phyloP scores from a whole-genome alignment of 208 protist genomes.

The Tritrichomonas musculus region DNA sequence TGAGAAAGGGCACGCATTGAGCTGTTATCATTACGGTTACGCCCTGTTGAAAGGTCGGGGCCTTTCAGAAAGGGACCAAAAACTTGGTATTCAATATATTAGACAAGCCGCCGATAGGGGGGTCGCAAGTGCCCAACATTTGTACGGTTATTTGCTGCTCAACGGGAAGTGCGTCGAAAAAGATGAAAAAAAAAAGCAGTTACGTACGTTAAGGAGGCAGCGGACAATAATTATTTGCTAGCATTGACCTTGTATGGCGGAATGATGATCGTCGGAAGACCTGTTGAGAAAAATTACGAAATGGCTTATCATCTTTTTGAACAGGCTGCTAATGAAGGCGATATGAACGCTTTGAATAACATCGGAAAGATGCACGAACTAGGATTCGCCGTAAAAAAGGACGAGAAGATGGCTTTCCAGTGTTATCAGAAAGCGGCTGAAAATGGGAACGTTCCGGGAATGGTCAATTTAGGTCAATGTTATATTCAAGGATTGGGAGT shows the following conservation, averaged over 20 bases:
- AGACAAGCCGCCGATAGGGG: no score
- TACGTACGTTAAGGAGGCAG: slow-evolving; percentile 34
- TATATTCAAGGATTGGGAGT: no score
- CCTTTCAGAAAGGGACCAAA: background rate
- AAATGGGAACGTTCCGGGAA: background rate
- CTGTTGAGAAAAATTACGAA: background rate
- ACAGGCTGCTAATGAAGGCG: background rate
- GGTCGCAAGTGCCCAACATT: no score
- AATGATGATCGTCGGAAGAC: slow-evolving; percentile 8
- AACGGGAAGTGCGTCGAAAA: no score
- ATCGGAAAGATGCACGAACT: slow-evolving; percentile 11
- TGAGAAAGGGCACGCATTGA: background rate
- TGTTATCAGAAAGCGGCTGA: slow-evolving; percentile 34
- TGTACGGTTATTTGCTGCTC: no score
- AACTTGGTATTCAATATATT: no score
- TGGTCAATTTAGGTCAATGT: slow-evolving; percentile 32
- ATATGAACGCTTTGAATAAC: slow-evolving; percentile 28
- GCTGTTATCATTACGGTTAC: background rate
- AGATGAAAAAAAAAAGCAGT: slow-evolving; percentile 33
- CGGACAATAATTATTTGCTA: background rate
- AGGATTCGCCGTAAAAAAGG: background rate
- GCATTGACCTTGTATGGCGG: background rate
- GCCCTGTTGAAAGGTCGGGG: background rate
- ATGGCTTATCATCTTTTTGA: slow-evolving; percentile 14
- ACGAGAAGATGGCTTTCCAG: background rate